A percentile compares a stretch with the other conserved stretches of the same genome.
These are phyloP conservation scores for Suillus alpinus DNA, from an alignment of 768 basidiomycete genomes.

Conservation along the genomic window DNA sequence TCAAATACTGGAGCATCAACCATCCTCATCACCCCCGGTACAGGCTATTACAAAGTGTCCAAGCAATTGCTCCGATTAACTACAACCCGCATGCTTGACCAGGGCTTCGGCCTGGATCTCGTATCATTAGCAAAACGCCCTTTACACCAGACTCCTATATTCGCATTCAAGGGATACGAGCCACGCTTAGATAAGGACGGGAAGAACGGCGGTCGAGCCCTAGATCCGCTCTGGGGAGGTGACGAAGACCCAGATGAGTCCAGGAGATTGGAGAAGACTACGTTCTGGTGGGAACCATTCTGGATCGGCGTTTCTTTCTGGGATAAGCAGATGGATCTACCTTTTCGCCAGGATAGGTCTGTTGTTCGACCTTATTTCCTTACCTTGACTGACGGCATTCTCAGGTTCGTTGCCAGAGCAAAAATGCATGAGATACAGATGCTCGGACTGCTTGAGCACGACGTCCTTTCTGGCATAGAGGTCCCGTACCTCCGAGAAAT, in stretches of 20 bases:
- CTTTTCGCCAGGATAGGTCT: constrained; percentile 76
- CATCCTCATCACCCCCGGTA: constrained; percentile 88
- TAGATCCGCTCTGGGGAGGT: constrained; percentile 77
- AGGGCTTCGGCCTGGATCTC: constrained; percentile 87
- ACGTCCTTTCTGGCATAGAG: constrained; percentile 85
- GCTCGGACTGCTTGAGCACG: constrained; percentile 89
- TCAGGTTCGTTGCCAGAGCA: constrained; percentile 88
- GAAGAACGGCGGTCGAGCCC: constrained; percentile 43
- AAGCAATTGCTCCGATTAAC: constrained; percentile 89
- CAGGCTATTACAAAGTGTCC: constrained; percentile 89
- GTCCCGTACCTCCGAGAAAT: constrained; percentile 70
- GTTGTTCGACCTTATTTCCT: constrained; percentile 2
- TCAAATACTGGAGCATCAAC: constrained; percentile 84
- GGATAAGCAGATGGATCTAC: constrained; percentile 85
- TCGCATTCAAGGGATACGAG: constrained; percentile 77
- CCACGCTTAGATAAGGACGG: constrained; percentile 50
- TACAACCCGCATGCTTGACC: constrained; percentile 89
- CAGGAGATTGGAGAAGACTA: constrained; percentile 44
- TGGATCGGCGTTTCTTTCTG: constrained; percentile 82
- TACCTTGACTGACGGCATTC: constrained; percentile 1
- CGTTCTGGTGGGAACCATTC: constrained; percentile 90
- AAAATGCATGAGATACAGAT: constrained; percentile 97
- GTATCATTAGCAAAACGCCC: constrained; percentile 89
- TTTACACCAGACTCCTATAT: constrained; percentile 89
- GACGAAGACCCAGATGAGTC: constrained; percentile 43